These are phyloP conservation scores for Limtongozyma cylindracea DNA, from an alignment of 805 yeast species.

Conservation along the genomic window DNA sequence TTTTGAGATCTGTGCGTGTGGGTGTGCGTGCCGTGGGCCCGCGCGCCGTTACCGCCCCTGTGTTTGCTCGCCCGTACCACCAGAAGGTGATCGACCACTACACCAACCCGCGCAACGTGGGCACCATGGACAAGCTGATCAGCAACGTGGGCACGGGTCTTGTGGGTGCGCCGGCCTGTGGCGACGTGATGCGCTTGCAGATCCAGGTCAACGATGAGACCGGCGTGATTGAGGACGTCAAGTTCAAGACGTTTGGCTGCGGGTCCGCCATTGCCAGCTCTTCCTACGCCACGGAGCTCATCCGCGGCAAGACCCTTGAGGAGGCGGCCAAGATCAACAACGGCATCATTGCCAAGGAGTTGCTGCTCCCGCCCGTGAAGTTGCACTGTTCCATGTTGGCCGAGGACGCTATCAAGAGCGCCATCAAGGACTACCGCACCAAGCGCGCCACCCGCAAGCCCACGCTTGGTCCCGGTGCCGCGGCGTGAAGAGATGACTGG, in stretches of 20 bases:
- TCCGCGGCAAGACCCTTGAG: constrained; percentile 81
- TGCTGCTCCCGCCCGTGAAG: constrained; percentile 89
- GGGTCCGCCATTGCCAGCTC: constrained; percentile 96
- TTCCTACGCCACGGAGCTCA: constrained; percentile 84
- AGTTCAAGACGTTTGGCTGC: constrained; percentile 98
- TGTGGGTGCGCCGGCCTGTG: constrained; percentile 99
- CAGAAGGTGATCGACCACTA: constrained; percentile 91
- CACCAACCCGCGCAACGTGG: constrained; percentile 91
- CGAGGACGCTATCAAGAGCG: constrained; percentile 94
- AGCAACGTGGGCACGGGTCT: constrained; percentile 82
- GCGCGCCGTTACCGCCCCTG: no score
- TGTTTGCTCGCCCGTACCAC: no score
- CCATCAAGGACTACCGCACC: constrained; percentile 80
- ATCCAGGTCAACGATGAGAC: constrained; percentile 78
- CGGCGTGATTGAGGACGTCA: constrained; percentile 84
- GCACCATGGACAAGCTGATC: constrained; percentile 61
- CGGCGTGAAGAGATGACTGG: no score
- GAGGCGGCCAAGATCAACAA: constrained; percentile 87
- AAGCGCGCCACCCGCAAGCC: constrained; percentile 34
- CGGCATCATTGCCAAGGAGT: constrained; percentile 83
- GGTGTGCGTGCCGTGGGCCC: no score
- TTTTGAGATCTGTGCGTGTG: no score
- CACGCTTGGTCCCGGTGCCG: constrained; percentile 38
- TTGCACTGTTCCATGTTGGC: constrained; percentile 97
- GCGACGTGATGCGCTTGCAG: constrained; percentile 95